phyloP scores from a whole-genome alignment of 2,329 filamentous ascomycete genomes.

The Cercospora sp. region DNA sequence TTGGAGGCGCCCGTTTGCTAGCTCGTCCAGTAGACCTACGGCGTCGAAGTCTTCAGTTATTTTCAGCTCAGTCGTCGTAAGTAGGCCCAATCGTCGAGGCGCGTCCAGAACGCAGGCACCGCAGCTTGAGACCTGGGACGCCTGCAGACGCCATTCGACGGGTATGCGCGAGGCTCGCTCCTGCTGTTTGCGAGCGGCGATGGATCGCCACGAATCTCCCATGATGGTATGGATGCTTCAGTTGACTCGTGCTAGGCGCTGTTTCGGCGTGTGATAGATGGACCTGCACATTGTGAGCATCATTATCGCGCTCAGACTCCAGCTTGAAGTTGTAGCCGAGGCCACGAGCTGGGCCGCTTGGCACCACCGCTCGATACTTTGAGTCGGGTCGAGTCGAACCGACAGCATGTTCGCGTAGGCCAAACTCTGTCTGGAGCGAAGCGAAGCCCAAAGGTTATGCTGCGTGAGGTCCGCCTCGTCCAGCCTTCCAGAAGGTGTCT shows the following conservation, averaged over 20 bases:
- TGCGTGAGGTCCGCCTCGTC: not conserved
- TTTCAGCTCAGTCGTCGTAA: slow-evolving; percentile 52
- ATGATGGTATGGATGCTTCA: slow-evolving; percentile 24
- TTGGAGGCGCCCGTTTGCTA: slow-evolving; percentile 34
- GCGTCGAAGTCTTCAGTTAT: slow-evolving; percentile 60
- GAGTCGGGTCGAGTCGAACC: not conserved
- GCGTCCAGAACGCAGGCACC: slow-evolving; percentile 48
- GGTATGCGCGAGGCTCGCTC: slow-evolving; percentile 48
- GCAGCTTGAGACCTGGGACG: slow-evolving; percentile 22
- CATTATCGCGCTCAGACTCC: not conserved
- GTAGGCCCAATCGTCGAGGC: slow-evolving; percentile 55
- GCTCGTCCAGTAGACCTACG: slow-evolving; percentile 41
- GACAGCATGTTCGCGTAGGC: not conserved
- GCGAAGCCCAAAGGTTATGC: not conserved
- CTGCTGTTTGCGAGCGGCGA: slow-evolving; percentile 45
- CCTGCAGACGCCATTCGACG: slow-evolving; percentile 46
- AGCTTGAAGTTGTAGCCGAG: not conserved
- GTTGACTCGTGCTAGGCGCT: not conserved
- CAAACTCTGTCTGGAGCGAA: not conserved
- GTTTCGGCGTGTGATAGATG: not conserved
- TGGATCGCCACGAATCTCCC: slow-evolving; percentile 43
- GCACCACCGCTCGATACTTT: not conserved
- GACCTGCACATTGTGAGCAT: not conserved
- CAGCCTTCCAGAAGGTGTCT: slow-evolving; percentile 1
- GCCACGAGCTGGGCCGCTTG: not conserved